These are phyloP conservation scores for Aspergillus wentii DNA, from an alignment of 495 filamentous ascomycete species.

Conservation along the genomic window DNA sequence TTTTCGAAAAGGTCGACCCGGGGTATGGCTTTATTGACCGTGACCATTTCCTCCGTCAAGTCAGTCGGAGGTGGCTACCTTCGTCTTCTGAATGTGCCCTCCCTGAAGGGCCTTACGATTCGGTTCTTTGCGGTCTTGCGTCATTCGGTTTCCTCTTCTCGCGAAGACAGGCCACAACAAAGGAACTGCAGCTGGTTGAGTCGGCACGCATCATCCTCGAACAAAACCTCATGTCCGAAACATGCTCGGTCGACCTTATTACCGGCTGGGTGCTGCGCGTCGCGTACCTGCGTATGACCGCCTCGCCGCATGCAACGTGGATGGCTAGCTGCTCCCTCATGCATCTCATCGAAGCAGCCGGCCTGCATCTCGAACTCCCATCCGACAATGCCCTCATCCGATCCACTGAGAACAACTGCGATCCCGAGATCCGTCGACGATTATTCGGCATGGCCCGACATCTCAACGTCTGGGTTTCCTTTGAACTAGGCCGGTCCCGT, in stretches of 20 bases:
- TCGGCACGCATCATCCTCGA: constrained; percentile 42
- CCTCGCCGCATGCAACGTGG: constrained; percentile 48
- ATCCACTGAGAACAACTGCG: constrained; percentile 10
- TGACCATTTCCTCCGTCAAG: constrained; percentile 21
- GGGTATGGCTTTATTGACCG: constrained; percentile 48
- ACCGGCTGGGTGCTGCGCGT: constrained; percentile 49
- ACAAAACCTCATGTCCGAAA: constrained; percentile 24
- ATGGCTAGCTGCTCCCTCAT: constrained; percentile 52
- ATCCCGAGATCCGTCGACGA: constrained; percentile 36
- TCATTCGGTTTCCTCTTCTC: constrained; percentile 47
- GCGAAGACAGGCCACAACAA: constrained; percentile 18
- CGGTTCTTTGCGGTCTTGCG: constrained; percentile 43
- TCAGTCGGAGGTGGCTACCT: constrained; percentile 33
- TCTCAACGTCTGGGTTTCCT: constrained; percentile 47
- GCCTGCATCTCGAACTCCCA: constrained; percentile 42
- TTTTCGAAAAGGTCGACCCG: constrained; percentile 47
- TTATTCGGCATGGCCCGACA: constrained; percentile 47
- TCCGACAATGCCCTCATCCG: constrained; percentile 12
- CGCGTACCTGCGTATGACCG: constrained; percentile 48
- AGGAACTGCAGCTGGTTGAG: constrained; percentile 35
- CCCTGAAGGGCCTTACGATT: constrained; percentile 31
- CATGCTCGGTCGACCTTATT: constrained; percentile 32
- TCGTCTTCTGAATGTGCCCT: constrained; percentile 7
- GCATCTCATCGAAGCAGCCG: constrained; percentile 50
- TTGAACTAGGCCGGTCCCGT: constrained; percentile 49